A percentile compares a stretch with the other conserved stretches of the same genome.
These are phyloP conservation scores for Plasmodium relictum DNA, from an alignment of 169 alveolate species.

Conservation along the genomic window DNA sequence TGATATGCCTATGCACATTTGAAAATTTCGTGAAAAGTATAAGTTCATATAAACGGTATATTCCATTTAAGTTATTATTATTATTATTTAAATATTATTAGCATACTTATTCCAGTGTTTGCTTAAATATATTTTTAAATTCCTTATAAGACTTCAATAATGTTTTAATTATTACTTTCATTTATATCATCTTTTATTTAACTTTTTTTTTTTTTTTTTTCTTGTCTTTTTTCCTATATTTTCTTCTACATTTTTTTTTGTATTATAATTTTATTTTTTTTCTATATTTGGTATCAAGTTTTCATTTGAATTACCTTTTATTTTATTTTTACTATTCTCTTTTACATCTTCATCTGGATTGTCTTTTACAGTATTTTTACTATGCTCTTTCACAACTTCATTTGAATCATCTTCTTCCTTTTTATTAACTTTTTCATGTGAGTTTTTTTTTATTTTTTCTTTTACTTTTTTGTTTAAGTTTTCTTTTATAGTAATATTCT, in stretches of 20 bases:
- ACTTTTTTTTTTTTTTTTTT: too few species aligned
- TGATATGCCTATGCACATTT: too few species aligned
- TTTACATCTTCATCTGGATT: slow-evolving; percentile 2
- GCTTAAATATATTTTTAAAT: too few species aligned
- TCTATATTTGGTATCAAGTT: not conserved
- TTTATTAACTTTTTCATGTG: not conserved
- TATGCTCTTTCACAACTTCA: not conserved
- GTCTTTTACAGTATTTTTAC: not conserved
- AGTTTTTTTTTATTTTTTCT: slow-evolving; percentile 6
- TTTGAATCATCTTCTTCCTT: not conserved
- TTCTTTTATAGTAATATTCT: not conserved
- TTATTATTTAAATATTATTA: too few species aligned
- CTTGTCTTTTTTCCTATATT: too few species aligned
- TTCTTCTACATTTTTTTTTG: not conserved
- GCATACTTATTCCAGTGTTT: too few species aligned
- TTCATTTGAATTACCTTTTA: not conserved
- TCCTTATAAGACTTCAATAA: too few species aligned
- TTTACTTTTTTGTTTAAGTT: not conserved
- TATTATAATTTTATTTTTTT: not conserved
- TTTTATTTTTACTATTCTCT: not conserved
- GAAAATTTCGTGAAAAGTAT: too few species aligned
- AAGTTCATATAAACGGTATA: too few species aligned
- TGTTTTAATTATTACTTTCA: too few species aligned
- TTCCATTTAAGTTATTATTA: too few species aligned
- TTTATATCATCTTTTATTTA: too few species aligned